These are phyloP conservation scores for Dendrobium huoshanense DNA, from an alignment of 106 monocot genomes.

Conservation along the genomic window DNA sequence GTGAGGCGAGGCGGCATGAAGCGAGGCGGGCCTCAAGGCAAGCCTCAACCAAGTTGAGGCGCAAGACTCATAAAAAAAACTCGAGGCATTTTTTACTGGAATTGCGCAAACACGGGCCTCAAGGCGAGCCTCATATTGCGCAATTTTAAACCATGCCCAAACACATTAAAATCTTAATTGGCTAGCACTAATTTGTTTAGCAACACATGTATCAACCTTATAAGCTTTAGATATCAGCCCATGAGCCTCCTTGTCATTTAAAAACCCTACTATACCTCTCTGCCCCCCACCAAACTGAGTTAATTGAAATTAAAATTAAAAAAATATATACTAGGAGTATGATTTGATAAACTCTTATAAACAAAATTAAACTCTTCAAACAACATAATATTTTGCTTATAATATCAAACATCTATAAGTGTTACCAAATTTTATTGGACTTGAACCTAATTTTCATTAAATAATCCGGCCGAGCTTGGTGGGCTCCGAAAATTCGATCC, in stretches of 20 bases:
- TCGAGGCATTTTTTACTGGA: too few species aligned
- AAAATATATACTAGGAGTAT: not conserved
- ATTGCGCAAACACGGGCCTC: too few species aligned
- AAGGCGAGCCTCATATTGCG: too few species aligned
- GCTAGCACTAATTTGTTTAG: not conserved
- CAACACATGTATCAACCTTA: not conserved
- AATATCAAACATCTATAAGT: not conserved
- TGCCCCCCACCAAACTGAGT: not conserved
- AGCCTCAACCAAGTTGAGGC: too few species aligned
- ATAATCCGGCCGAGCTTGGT: not conserved
- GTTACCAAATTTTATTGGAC: not conserved
- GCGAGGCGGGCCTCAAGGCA: too few species aligned
- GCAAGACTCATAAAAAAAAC: too few species aligned
- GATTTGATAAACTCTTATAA: not conserved
- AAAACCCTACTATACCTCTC: not conserved
- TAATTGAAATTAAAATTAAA: not conserved
- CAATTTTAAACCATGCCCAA: too few species aligned
- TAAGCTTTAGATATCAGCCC: not conserved
- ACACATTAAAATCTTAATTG: not conserved
- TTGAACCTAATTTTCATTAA: not conserved
- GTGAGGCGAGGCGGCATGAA: too few species aligned
- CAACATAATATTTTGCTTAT: not conserved
- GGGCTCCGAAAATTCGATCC: too few species aligned
- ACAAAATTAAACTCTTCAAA: not conserved
- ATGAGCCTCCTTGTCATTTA: not conserved